These are phyloP conservation scores for Polygonum maritimum DNA, from an alignment of 148 eudicot species.

Conservation along the genomic window DNA sequence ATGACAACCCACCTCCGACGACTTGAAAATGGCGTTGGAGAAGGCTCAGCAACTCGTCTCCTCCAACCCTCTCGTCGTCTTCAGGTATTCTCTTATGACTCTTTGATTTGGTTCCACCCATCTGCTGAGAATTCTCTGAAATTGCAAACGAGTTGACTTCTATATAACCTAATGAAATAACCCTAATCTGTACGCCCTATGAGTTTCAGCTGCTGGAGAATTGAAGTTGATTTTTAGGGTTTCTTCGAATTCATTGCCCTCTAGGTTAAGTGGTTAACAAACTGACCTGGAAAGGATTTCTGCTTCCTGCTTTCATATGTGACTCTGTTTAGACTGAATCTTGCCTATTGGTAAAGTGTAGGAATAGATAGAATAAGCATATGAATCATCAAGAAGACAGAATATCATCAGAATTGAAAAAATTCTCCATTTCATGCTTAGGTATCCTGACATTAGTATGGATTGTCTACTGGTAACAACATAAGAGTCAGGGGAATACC, in stretches of 20 bases:
- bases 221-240: neutral
- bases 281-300: neutral
- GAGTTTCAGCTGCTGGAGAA: neutral
- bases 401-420: neutral
- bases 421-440: too few species aligned
- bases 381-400: neutral
- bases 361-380: neutral
- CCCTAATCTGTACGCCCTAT: neutral
- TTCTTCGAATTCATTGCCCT: neutral
- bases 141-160: neutral
- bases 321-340: neutral
- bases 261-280: neutral
- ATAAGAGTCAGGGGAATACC: too few species aligned
- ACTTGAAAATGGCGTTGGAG: conserved; percentile 42
- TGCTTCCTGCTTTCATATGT: neutral
- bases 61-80: conserved; percentile 43
- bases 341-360: neutral
- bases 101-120: neutral
- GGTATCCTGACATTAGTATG: too few species aligned
- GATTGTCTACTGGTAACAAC: too few species aligned
- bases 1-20: conserved; percentile 12
- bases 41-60: conserved; percentile 38
- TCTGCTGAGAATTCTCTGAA: neutral
- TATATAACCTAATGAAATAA: neutral
- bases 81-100: conserved; percentile 27